Base-by-base conservation (phyloP, 441 rosid species). In the Adansonia madagascariensis region DNA sequence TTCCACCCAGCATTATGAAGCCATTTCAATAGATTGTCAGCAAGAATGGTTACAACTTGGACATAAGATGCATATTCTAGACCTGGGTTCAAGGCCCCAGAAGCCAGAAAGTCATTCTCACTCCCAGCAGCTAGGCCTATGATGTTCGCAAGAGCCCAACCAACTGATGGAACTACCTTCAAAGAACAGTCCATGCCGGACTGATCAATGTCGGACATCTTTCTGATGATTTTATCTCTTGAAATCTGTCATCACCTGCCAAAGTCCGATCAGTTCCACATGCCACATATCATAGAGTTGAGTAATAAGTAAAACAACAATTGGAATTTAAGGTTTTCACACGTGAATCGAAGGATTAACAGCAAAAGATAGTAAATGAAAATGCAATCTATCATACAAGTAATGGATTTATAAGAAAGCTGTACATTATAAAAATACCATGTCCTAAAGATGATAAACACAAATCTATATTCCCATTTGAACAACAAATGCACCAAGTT, bases 161-260 rank as follows among this genome's bases (percentile, higher is more conserved):
- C 98, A 80, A 87, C 86, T 10, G 94, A 84, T 72, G 97, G 98
- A 82, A 96, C 88, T 68, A 64, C 86, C 82, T 70, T 80, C 64
- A 81, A 75, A 78, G 84, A 82, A 71, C 82, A 81, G 76, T 79
- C 84, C 66, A 71, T 82, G 81, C 80, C 87, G 59, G 75, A 80
- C 53, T 79, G 84, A 74, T 90, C 90, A 87, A 89, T 50, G 80
- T 82, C 81, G 41, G 87, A 82, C 85, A 87, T 90, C 84, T 88
- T 87, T 11, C 68, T 78, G 79, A 91, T 75, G 69, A 90, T 77
- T 85, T 84, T 76, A 75, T 88, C 97, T 80, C 85, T 83, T 85
- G 78, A 88, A 77, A 84, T 89, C 99, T 97, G 97, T 80, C 89
- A 91, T 90, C 92, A 90, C 90, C 99, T 97, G 99, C 91, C 97